Base-by-base conservation (phyloP, 441 rosid genomes). In the Raphanus hybrid region DNA sequence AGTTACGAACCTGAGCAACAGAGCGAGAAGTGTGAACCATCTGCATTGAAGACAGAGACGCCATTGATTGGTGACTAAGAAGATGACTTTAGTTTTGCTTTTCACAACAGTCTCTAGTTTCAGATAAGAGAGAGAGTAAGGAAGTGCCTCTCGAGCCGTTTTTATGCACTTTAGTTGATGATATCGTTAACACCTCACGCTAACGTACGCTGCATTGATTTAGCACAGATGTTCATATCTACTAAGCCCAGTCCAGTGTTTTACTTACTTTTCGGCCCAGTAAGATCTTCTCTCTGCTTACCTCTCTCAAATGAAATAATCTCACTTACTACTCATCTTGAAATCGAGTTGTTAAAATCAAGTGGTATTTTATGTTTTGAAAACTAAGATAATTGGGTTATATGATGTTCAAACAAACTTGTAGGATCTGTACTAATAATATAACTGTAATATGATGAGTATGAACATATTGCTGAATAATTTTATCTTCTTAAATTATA, bases 21-120 rank as follows among this genome's bases (percentile, higher is more conserved):
- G 32, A 29, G 32, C 32, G 32, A 29, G 87, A 84, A 64, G 73
- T 37, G 68, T 84, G 84, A 43, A 85, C 76, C 85, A 75, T 75
- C 78, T 88, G 89, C 81, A 83, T 73, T 14, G 89, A 81, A 77
- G 85, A 84, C 7, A 79, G n/a, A 48, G 88, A 82, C 34, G 92
- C 90, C 92, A 87, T 86, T 35, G 45, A 45, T 7, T 18, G 63
- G 69, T 18, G 54, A 65, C 7, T 60, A 39, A 18, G 65, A 60
- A 39, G 59, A 60, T 23, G 78, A 62, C 11, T 73, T 70, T 16
- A 20, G 59, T 18, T 41, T 55, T 37, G 71, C 35, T 69, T 4
- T 59, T 68, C 65, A 73, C 66, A 27, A 71, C 8, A 55, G 71
- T 79, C 75, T 74, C 64, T 43, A 61, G 78, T 70, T 74, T 1